phyloP scores from a whole-genome alignment of 495 filamentous ascomycete genomes.

The Penicillium pulvis region DNA sequence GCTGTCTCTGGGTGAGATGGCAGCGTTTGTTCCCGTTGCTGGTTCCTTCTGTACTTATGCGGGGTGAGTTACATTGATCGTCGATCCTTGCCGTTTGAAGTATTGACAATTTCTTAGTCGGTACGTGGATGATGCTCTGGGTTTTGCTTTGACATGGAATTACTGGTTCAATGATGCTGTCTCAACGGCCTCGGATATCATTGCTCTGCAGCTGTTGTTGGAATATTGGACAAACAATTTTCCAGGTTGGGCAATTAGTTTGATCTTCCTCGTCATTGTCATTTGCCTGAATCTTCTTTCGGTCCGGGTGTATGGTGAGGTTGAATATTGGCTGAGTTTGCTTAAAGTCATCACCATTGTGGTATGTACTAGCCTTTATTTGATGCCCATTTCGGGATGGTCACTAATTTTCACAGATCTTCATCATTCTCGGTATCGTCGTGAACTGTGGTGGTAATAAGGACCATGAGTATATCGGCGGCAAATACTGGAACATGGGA shows the following conservation, averaged over 20 bases:
- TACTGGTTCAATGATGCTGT: constrained; percentile 65
- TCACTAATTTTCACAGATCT: constrained; percentile 38
- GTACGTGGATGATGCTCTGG: constrained; percentile 59
- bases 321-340: constrained; percentile 55
- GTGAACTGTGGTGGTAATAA: constrained; percentile 55
- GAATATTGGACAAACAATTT: constrained; percentile 56
- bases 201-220: constrained; percentile 55
- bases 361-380: constrained; percentile 31
- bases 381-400: neutral
- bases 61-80: constrained; percentile 36
- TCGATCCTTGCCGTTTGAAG: constrained; percentile 1
- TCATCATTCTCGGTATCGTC: constrained; percentile 53
- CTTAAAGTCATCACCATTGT: constrained; percentile 59
- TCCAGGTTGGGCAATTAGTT: constrained; percentile 51
- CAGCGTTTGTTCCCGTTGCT: constrained; percentile 51
- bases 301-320: constrained; percentile 57
- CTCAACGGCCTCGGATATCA: constrained; percentile 55
- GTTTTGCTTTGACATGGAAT: constrained; percentile 56
- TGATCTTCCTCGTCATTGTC: constrained; percentile 55
- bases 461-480: constrained; percentile 47
- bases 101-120: constrained; percentile 37
- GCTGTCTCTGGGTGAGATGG: constrained; percentile 53
- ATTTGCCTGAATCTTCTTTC: constrained; percentile 52
- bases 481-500: constrained; percentile 44
- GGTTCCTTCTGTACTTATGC: constrained; percentile 56